These are phyloP conservation scores for Cystobasidium pallidum DNA, from an alignment of 1,284 basidiomycete species.

Conservation along the genomic window DNA sequence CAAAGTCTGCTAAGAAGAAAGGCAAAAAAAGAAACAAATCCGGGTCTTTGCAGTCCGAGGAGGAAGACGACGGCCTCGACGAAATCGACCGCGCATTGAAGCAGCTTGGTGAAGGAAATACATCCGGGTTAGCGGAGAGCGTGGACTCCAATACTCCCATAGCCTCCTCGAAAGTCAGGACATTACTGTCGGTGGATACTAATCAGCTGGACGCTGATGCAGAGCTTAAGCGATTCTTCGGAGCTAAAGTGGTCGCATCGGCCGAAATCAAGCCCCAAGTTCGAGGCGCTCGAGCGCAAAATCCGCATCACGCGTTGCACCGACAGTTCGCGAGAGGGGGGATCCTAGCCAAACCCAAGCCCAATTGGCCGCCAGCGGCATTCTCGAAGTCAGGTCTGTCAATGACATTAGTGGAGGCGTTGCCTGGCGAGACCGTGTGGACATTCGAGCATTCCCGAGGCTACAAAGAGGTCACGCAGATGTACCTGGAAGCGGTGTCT, in stretches of 20 bases:
- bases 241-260: slow-evolving; percentile 76
- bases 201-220: slow-evolving; percentile 80
- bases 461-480: slow-evolving; percentile 67
- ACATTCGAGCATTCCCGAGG: slow-evolving; percentile 80
- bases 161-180: slow-evolving; percentile 53
- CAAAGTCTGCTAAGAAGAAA: slow-evolving; percentile 46
- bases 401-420: slow-evolving; percentile 34
- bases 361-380: slow-evolving; percentile 58
- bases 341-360: slow-evolving; percentile 53
- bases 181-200: slow-evolving; percentile 73
- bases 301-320: slow-evolving; percentile 55
- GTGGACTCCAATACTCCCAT: slow-evolving; percentile 22
- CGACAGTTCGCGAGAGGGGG: slow-evolving; percentile 51
- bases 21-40: slow-evolving; percentile 38
- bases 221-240: slow-evolving; percentile 89
- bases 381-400: slow-evolving; percentile 53
- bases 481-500: slow-evolving; percentile 51
- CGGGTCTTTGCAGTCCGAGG: slow-evolving; percentile 39
- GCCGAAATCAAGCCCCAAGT: slow-evolving; percentile 57
- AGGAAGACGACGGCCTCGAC: slow-evolving; percentile 65
- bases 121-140: not conserved
- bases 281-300: slow-evolving; percentile 40
- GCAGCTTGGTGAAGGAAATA: slow-evolving; percentile 76
- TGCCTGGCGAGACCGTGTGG: slow-evolving; percentile 72
- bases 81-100: slow-evolving; percentile 80